phyloP scores from a whole-genome alignment of 1,284 basidiomycete species.

The Schizophyllum commune region DNA sequence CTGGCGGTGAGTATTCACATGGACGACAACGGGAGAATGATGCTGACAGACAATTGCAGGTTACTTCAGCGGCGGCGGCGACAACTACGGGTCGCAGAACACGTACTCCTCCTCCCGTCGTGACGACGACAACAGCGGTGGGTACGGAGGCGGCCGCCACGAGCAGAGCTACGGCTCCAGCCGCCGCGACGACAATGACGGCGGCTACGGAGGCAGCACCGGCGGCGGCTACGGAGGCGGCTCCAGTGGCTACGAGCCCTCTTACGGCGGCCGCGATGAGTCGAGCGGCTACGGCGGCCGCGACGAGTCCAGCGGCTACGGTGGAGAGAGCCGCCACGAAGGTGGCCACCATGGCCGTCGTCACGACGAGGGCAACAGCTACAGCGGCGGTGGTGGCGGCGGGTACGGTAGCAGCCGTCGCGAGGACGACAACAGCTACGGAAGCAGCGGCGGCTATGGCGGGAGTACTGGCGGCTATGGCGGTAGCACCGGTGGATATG shows the following conservation, averaged over 20 bases:
- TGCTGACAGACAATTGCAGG: not conserved
- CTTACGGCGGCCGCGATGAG: not conserved
- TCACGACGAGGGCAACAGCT: not conserved
- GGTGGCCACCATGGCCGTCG: not conserved
- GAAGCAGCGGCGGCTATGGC: not conserved
- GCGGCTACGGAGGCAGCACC: not conserved
- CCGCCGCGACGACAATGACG: not conserved
- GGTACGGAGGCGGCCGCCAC: not conserved
- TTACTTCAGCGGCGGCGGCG: not conserved
- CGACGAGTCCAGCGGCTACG: not conserved
- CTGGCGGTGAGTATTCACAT: slow-evolving; percentile 4
- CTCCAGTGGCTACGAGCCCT: not conserved
- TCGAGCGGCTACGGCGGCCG: not conserved
- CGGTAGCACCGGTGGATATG: slow-evolving; percentile 3
- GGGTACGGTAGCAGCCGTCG: slow-evolving; percentile 1
- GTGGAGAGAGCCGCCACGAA: not conserved
- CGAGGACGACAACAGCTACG: slow-evolving; percentile 2
- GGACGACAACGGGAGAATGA: not conserved
- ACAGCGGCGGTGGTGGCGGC: not conserved
- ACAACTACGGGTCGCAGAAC: slow-evolving; percentile 1
- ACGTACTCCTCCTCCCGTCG: not conserved
- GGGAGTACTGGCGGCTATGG: not conserved
- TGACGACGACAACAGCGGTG: not conserved
- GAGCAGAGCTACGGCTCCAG: not conserved
- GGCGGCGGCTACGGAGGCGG: not conserved